phyloP scores from a whole-genome alignment of 2,329 filamentous ascomycete species.

The Neurospora sp. region DNA sequence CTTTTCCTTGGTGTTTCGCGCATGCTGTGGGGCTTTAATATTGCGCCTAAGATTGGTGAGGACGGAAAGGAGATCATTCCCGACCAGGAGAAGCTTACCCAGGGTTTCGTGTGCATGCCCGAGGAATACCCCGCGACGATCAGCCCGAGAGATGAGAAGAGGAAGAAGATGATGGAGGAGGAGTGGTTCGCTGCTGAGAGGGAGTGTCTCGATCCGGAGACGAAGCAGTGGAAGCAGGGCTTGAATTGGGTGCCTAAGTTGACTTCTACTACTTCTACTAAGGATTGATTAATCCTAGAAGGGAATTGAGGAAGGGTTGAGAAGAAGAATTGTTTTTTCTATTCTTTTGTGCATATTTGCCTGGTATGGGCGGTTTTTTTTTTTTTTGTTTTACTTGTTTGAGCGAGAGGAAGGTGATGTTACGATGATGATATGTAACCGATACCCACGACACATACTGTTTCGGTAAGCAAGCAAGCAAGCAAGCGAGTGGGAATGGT shows the following conservation, averaged over 20 bases:
- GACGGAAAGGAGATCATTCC: constrained; percentile 25
- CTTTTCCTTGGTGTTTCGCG: constrained; percentile 37
- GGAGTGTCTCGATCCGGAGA: constrained; percentile 16
- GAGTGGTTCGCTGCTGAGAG: constrained; percentile 16
- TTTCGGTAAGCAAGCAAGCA: neutral
- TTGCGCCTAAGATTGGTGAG: constrained; percentile 17
- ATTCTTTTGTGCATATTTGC: neutral
- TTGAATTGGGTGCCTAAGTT: constrained; percentile 1
- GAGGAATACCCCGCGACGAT: constrained; percentile 28
- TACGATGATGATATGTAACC: neutral
- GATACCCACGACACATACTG: neutral
- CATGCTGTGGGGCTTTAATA: constrained; percentile 36
- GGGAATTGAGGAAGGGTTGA: neutral
- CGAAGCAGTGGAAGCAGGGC: constrained; percentile 16
- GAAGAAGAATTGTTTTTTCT: neutral
- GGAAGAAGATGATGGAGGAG: constrained; percentile 19
- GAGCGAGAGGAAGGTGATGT: neutral
- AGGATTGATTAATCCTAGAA: neutral
- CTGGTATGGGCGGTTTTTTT: neutral
- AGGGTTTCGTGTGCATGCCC: constrained; percentile 34
- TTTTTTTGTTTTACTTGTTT: neutral
- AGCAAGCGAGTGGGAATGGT: neutral
- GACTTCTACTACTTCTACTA: neutral
- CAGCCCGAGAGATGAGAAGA: constrained; percentile 22
- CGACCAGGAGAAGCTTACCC: constrained; percentile 28